A percentile compares a stretch with the other conserved stretches of the same genome.
phyloP scores from a whole-genome alignment of 2,329 filamentous ascomycete species.

The Lizonia empirigonia region DNA sequence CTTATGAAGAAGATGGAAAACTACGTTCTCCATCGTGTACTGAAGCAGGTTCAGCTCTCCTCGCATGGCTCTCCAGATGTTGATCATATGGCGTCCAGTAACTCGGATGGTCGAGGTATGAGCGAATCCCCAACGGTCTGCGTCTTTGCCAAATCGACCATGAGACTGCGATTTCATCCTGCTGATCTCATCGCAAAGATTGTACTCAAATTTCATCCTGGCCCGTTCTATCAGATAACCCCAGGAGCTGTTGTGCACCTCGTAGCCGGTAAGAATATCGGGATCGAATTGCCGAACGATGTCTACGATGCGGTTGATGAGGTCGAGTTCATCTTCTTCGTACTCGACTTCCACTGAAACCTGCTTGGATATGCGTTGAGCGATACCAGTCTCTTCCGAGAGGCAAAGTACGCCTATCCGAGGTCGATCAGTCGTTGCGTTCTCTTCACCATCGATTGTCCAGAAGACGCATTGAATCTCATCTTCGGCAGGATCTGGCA shows the following conservation, averaged over 20 bases:
- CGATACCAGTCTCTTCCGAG: conserved; percentile 64
- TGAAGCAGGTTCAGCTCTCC: conserved; percentile 89
- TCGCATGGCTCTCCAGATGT: conserved; percentile 95
- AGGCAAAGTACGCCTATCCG: conserved; percentile 76
- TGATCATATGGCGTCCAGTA: conserved; percentile 95
- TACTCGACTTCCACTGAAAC: conserved; percentile 68
- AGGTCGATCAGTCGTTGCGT: conserved; percentile 59
- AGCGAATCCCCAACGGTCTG: conserved; percentile 91
- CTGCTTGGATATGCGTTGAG: conserved; percentile 66
- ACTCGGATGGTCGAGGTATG: conserved; percentile 89
- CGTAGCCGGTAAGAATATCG: conserved; percentile 91
- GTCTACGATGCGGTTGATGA: conserved; percentile 84
- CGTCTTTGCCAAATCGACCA: conserved; percentile 82
- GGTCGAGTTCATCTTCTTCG: conserved; percentile 80
- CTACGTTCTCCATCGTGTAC: conserved; percentile 96
- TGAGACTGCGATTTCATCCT: conserved; percentile 84
- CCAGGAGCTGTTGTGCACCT: conserved; percentile 93
- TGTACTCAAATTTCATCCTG: conserved; percentile 82
- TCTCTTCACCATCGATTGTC: conserved; percentile 80
- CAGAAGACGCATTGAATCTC: conserved; percentile 89
- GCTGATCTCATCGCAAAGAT: conserved; percentile 89
- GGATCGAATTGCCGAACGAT: conserved; percentile 85
- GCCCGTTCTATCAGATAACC: conserved; percentile 94
- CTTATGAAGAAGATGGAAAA: conserved; percentile 85
- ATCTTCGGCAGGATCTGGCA: conserved; percentile 89